Evolutionary conservation across 164 flowering plant species (phyloP), one percentile per base, ranked within the genome.

Genomic region (Warburgia ugandensis): DNA sequence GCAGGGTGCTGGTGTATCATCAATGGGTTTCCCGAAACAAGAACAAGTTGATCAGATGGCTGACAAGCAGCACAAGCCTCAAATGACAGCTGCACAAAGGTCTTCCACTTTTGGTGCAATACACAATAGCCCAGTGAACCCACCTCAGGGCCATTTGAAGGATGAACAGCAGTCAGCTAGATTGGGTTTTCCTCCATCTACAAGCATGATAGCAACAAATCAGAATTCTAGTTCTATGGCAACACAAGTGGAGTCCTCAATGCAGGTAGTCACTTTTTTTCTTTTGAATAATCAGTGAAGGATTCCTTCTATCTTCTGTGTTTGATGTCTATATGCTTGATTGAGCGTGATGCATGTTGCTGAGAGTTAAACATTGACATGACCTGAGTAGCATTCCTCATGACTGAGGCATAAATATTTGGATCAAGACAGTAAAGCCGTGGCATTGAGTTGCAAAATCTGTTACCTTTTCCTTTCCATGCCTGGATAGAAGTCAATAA

Each of bases 11-110:
- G 52, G 64, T 59, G 37, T 63, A 36, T 51, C 80, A 29, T 60
- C 83, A 38, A 27, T 50, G 58, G 4, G 65, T 36, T 62, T 59
- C 67, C 84, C 73, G 17, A 89, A 84, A 60, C 86, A 68, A 43
- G 95, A 84, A 65, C 67, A 73, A 3, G 35, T 50, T 55, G 94
- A 86, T 64, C 95, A 76, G 59, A 48, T 62, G 58, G 38, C 54
- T 64, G 91, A 80, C 26, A 81, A 71, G 64, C 87, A 71, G 28
- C 71, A 66, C 3, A 87, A 70, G 51, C 39, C 74, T 57, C 84
- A 67, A 16, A 44, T 70, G 41, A 52, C 77, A 30, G 44, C 48
- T 3, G 42, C 70, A 6, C 74, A 56, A 6, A 76, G 76, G 14
- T 47, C 68, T 44, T 47, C 83, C 33, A 62, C 78, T 52, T 58